Base-by-base conservation (phyloP, 2,329 filamentous ascomycete species). In the Pseudogymnoascus sp. region DNA sequence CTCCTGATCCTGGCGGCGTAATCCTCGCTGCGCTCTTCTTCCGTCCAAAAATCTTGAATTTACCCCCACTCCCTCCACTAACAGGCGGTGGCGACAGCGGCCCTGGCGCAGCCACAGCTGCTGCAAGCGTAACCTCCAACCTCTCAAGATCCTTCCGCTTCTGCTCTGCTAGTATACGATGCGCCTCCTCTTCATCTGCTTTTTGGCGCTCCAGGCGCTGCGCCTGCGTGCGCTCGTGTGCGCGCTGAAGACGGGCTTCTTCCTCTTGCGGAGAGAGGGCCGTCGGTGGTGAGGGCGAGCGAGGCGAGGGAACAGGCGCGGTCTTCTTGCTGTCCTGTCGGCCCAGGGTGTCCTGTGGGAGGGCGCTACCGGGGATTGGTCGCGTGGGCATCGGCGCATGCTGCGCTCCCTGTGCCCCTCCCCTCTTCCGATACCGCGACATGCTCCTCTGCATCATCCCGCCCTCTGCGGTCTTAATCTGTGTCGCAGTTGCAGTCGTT, bases 371-470 rank as follows among this genome's bases (percentile, higher is more conserved):
- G 10, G 62, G 36, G 39, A 42, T 21, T 64, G 63, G 1, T 31
- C 27, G 21, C 60, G 33, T 18, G 59, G 59, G 40, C 58, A 35
- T 10, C 59, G 52, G 42, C 39, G 10, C 45, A 52, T 40, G 18
- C 63, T 31, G 55, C 48, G 15, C 37, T 27, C 62, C 64, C 4
- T 63, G 52, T 9, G 60, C 58, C 4, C 64, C 42, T 42, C 66
- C 67, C 21, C 71, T 64, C 21, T 70, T 68, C 27, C 73, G 67
- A 64, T 77, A 76, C 21, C 75, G 69, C 36, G 74, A 73, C 71
- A 75, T 75, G 64, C 74, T 76, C 61, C 71, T 67, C 52, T 68
- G 61, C 59, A 73, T 65, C 5, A 67, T 65, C 37, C 64, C 69
- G 67, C 70, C 69, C 45, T 70, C 40, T 12, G 40, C 4, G 21